These are phyloP conservation scores for Reticulascus tulasneorum DNA, from an alignment of 2,329 filamentous ascomycete species.

Conservation along the genomic window DNA sequence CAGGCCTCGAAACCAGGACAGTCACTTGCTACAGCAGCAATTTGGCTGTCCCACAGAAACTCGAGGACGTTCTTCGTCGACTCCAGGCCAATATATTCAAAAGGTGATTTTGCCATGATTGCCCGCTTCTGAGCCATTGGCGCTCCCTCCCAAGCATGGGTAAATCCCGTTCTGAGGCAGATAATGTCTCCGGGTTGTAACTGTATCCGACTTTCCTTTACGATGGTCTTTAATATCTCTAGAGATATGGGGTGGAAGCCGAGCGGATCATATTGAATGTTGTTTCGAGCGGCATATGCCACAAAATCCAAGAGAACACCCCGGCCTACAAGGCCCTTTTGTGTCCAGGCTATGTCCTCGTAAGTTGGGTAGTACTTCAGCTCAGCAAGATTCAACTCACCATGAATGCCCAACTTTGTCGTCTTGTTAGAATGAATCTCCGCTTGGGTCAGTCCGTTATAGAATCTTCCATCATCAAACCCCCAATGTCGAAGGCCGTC, in stretches of 20 bases:
- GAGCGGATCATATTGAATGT: conserved; percentile 7
- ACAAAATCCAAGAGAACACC: conserved; percentile 50
- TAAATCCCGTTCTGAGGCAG: conserved; percentile 17
- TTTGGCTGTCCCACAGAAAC: conserved; percentile 39
- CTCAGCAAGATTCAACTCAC: neutral
- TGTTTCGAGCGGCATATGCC: conserved; percentile 37
- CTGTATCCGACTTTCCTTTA: conserved; percentile 9
- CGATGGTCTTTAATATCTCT: conserved; percentile 13
- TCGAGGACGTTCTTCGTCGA: conserved; percentile 25
- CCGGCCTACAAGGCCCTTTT: conserved; percentile 45
- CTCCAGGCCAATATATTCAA: conserved; percentile 34
- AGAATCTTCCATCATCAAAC: too few relatives aligned
- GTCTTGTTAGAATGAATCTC: conserved; percentile 2
- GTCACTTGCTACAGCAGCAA: conserved; percentile 37
- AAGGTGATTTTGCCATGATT: conserved; percentile 9
- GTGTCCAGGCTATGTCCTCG: conserved; percentile 14
- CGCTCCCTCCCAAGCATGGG: conserved; percentile 16
- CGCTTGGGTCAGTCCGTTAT: too few relatives aligned
- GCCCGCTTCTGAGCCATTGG: conserved; percentile 12
- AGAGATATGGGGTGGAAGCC: conserved; percentile 14
- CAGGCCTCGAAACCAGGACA: conserved; percentile 30
- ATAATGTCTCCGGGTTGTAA: conserved; percentile 15
- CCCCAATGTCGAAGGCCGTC: conserved; percentile 19
- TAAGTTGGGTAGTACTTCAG: conserved; percentile 18
- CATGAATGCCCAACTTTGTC: neutral